Base-by-base conservation (phyloP, 2,329 filamentous ascomycete species). In the Calonectria ilicicola region DNA sequence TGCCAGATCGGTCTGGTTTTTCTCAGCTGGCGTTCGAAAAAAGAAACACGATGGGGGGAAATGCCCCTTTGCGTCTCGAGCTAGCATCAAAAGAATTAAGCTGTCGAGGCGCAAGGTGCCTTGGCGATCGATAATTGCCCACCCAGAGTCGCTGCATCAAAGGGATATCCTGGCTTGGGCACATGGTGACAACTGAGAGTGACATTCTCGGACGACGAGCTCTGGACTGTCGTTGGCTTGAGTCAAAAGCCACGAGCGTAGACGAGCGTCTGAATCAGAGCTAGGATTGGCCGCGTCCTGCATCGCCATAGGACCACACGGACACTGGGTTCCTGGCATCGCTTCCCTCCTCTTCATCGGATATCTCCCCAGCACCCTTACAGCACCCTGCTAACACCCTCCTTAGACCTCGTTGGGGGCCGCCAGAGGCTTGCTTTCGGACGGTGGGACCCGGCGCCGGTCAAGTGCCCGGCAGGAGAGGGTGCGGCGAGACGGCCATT, bases 321-420 rank as follows among this genome's bases (percentile, higher is more conserved):
- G 60, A 65, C 69, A 72, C 76, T 69, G 68, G 76, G 76, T 80
- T 80, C 75, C 73, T 79, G 73, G 72, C 74, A 73, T 67, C 21
- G 38, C 65, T 32, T 21, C 63, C 49, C 56, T 40, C 49, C 60
- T 42, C 53, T 69, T 42, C 44, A 62, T 64, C 42, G 65, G 49
- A 49, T 56, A 40, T 38, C 38, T 60, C 29, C 29, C 29, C 29
- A 32, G 29, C 29, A 9, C 9, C 5, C 29, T 9, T n/a, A n/a
- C 29, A 32, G 29, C 29, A 32, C 29, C 29, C 29, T 29, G n/a
- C 29, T 29, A 29, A 7, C 27, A 32, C 29, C 40, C 58, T 65
- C 58, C 58, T 35, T 8, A 10, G 32, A 35, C 32, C 32, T 27
- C 44, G 21, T 75, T 58, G 67, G 74, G 74, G 70, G 69, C 70